Conservation (phyloP, 345 rosid species). For the Boechera retrofracta region DNA sequence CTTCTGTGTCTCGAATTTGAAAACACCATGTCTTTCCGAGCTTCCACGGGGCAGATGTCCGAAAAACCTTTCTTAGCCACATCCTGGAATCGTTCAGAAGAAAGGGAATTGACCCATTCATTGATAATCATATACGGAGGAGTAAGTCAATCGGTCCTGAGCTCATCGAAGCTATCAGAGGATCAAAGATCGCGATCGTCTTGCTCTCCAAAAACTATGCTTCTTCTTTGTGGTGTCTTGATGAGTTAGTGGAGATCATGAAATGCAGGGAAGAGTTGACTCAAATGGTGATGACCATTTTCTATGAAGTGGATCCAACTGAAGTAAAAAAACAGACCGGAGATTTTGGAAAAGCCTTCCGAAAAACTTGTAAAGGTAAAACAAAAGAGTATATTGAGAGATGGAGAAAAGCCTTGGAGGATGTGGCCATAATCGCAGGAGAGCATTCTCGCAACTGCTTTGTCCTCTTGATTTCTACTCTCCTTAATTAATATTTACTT, state of each 20-base stretch:
- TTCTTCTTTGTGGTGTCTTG: not conserved
- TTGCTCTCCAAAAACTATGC: not conserved
- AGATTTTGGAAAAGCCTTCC: not conserved
- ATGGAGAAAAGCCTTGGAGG: slow-evolving; percentile 6
- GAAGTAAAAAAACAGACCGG: not conserved
- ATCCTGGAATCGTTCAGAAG: not conserved
- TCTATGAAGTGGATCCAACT: slow-evolving; percentile 11
- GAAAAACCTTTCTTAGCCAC: not conserved
- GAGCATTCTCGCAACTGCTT: not conserved
- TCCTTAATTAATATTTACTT: no score
- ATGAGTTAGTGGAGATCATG: slow-evolving; percentile 1
- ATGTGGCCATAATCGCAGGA: not conserved
- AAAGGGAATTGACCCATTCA: not conserved
- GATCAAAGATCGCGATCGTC: not conserved
- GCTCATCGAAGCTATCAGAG: slow-evolving; percentile 7
- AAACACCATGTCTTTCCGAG: slow-evolving; percentile 1
- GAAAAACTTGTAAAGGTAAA: slow-evolving; percentile 5
- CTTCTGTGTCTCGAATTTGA: not conserved
- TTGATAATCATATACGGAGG: not conserved
- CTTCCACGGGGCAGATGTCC: slow-evolving; percentile 16
- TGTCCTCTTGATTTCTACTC: not conserved
- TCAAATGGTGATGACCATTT: not conserved
- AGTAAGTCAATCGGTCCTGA: not conserved
- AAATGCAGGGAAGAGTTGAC: not conserved
- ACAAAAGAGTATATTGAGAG: not conserved